A percentile compares a stretch with the other conserved stretches of the same genome.
Conservation (phyloP, 148 eudicot species). For the Fagopyrum esculentum region DNA sequence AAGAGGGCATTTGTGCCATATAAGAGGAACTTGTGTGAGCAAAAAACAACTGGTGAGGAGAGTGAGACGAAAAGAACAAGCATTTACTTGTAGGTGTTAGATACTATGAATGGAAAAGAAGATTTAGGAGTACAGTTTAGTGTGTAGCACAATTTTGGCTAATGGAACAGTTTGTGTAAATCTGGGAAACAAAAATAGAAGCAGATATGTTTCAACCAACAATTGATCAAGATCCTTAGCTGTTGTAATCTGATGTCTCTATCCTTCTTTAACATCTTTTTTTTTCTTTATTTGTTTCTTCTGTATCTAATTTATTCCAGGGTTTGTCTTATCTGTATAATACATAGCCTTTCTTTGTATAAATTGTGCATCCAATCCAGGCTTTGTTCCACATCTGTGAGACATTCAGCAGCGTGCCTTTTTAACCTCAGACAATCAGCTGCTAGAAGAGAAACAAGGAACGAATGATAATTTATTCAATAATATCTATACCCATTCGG, state of each 20-base stretch:
- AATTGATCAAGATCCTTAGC: neutral
- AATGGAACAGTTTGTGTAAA: conserved; percentile 1
- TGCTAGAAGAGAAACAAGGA: too few relatives aligned
- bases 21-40: conserved; percentile 42
- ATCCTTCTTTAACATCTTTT: neutral
- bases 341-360: neutral
- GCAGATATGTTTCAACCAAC: neutral
- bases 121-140: neutral
- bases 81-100: neutral
- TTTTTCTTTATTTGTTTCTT: neutral
- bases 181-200: neutral
- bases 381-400: neutral
- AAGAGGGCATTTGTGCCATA: conserved; percentile 78
- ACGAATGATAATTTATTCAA: neutral
- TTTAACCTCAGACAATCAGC: too few relatives aligned
- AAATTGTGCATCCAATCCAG: neutral
- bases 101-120: neutral
- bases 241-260: conserved; percentile 1
- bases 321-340: neutral
- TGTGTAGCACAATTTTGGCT: neutral
- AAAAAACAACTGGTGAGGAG: conserved; percentile 8
- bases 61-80: conserved; percentile 3
- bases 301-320: neutral
- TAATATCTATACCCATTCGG: conserved; percentile 16
- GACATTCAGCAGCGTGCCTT: too few relatives aligned